phyloP scores from a whole-genome alignment of 352 stramenopile species.

The Phytophthora agathidicida region DNA sequence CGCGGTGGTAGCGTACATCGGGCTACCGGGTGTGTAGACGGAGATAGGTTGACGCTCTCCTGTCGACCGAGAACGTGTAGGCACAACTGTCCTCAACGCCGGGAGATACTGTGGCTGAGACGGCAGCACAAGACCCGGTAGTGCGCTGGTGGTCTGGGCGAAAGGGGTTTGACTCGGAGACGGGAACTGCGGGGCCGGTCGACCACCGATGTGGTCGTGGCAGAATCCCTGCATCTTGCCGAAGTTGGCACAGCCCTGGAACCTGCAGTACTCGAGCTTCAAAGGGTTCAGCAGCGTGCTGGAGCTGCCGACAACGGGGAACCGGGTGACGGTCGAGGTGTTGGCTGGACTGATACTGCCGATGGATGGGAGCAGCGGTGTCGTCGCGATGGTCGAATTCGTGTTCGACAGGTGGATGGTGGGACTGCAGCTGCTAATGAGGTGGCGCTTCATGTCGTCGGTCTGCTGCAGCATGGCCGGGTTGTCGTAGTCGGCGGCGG shows the following conservation, averaged over 20 bases:
- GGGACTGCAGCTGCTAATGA: slow-evolving; percentile 28
- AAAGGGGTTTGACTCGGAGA: slow-evolving; percentile 20
- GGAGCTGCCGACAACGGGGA: slow-evolving; percentile 20
- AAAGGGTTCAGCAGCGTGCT: slow-evolving; percentile 45
- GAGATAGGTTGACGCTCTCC: slow-evolving; percentile 15
- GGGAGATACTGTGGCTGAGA: slow-evolving; percentile 36
- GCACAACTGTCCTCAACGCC: slow-evolving; percentile 33
- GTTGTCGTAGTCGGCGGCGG: slow-evolving; percentile 16
- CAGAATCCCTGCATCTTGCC: slow-evolving; percentile 74
- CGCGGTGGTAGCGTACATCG: slow-evolving; percentile 18
- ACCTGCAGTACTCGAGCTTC: slow-evolving; percentile 52
- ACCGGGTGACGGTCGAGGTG: slow-evolving; percentile 30
- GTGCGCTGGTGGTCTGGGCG: slow-evolving; percentile 10
- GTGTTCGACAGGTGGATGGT: slow-evolving; percentile 26
- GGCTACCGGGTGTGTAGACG: slow-evolving; percentile 12
- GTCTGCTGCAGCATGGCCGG: slow-evolving; percentile 12
- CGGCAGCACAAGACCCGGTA: slow-evolving; percentile 30
- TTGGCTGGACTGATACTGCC: slow-evolving; percentile 58
- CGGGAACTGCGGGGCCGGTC: slow-evolving; percentile 27
- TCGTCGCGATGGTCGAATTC: slow-evolving; percentile 24
- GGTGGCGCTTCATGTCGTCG: slow-evolving; percentile 29
- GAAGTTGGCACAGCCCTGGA: slow-evolving; percentile 64
- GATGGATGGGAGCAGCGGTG: slow-evolving; percentile 42
- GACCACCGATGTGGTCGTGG: slow-evolving; percentile 60
- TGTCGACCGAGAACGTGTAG: slow-evolving; percentile 10